These are phyloP conservation scores for Suillus ampliporus DNA, from an alignment of 768 basidiomycete genomes.

Conservation along the genomic window DNA sequence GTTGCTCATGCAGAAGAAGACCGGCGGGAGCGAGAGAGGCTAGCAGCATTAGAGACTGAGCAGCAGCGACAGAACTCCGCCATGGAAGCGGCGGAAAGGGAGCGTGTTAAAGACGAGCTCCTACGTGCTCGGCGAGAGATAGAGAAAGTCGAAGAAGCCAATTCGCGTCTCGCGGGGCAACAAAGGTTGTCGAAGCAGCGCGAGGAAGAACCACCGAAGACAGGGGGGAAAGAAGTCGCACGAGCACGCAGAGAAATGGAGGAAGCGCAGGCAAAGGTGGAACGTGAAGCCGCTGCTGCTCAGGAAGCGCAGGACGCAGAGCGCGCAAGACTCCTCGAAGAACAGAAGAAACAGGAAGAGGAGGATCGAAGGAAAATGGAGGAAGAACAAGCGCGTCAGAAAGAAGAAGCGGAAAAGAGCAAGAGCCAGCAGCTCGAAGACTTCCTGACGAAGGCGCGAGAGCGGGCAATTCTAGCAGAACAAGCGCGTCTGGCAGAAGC, in stretches of 20 bases:
- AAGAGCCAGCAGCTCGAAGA: too few relatives aligned
- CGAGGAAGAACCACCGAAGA: constrained; percentile 30
- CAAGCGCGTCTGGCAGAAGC: too few relatives aligned
- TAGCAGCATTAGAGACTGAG: constrained; percentile 33
- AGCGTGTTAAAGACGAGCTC: constrained; percentile 37
- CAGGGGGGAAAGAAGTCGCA: constrained; percentile 33
- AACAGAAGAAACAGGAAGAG: constrained; percentile 39
- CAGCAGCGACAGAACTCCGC: constrained; percentile 31
- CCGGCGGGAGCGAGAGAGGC: constrained; percentile 31
- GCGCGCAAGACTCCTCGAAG: constrained; percentile 27
- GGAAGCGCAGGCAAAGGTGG: constrained; percentile 25
- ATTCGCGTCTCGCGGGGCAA: constrained; percentile 32
- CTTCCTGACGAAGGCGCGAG: too few relatives aligned
- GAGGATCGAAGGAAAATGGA: constrained; percentile 35
- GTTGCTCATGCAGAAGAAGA: constrained; percentile 32
- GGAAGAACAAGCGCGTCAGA: constrained; percentile 30
- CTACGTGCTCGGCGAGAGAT: constrained; percentile 27
- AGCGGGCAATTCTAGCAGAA: too few relatives aligned
- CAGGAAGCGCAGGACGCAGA: constrained; percentile 36
- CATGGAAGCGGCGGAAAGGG: constrained; percentile 31
- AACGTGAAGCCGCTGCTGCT: constrained; percentile 30
- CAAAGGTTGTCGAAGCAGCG: constrained; percentile 27
- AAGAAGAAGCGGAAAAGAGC: too few relatives aligned
- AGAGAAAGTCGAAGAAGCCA: constrained; percentile 24
- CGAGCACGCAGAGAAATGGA: constrained; percentile 30